Evolutionary conservation across 164 flowering plant genomes (phyloP).

Genomic region (Umbilicus rupestris): DNA sequence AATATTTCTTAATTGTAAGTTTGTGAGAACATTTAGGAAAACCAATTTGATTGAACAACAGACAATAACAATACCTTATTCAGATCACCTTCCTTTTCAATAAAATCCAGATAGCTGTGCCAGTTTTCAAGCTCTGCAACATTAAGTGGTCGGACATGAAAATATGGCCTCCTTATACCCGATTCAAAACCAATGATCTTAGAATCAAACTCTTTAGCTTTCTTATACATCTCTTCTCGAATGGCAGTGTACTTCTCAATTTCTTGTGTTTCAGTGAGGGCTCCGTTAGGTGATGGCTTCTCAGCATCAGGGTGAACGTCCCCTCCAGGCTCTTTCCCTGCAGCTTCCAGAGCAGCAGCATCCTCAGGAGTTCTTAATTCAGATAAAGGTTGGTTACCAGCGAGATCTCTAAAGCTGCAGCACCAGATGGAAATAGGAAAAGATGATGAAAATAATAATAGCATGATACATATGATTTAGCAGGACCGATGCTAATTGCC

Average conservation of each 20-base stretch:
- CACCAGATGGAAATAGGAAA: not conserved
- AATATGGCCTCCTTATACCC: slow-evolving; percentile 96
- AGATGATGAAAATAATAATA: not conserved
- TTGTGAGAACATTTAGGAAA: slow-evolving; percentile 46
- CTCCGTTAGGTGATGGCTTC: slow-evolving; percentile 55
- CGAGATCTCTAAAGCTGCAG: slow-evolving; percentile 5
- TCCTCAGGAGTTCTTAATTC: slow-evolving; percentile 31
- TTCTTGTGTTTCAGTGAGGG: slow-evolving; percentile 85
- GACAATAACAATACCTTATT: slow-evolving; percentile 60
- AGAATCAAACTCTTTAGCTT: slow-evolving; percentile 95
- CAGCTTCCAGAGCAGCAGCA: not conserved
- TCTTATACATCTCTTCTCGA: slow-evolving; percentile 93
- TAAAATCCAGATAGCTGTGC: slow-evolving; percentile 90
- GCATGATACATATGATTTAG: not conserved
- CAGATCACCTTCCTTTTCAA: slow-evolving; percentile 74
- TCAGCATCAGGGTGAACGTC: slow-evolving; percentile 45
- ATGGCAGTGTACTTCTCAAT: slow-evolving; percentile 84
- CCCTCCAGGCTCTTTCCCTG: slow-evolving; percentile 27
- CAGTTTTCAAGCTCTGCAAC: slow-evolving; percentile 89
- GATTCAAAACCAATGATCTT: slow-evolving; percentile 95
- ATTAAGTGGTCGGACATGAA: slow-evolving; percentile 90
- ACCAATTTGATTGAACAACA: slow-evolving; percentile 25
- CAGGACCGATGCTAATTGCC: too few relatives aligned
- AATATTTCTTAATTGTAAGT: slow-evolving; percentile 85
- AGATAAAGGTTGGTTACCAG: slow-evolving; percentile 63